Base-by-base conservation (phyloP, 73 alveolate genomes). In the Paramecium caudatum region DNA sequence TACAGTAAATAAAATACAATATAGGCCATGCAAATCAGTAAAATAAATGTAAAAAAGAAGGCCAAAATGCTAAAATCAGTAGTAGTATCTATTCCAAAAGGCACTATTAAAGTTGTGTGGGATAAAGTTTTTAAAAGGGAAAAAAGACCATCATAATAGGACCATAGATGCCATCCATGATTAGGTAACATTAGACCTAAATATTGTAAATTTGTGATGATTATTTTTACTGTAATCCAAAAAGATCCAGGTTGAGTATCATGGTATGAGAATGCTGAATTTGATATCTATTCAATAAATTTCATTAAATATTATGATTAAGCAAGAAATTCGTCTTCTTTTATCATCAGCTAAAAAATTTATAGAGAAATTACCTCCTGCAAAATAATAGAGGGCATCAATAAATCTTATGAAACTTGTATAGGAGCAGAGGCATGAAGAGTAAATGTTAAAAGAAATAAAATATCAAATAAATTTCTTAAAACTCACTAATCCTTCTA, bases 401-500 rank as follows among this genome's bases (percentile, higher is more conserved):
- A 7, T 49, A 15, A 49, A 49, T 27, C 46, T 55, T 10, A 55
- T 55, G 80, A 55, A 23, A 19, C 23, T 55, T 0, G 80, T 55
- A 23, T 55, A 19, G 7, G 80, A 55, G n/a, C 25, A 17, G 23
- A 55, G 30, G 30, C 45, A 37, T 23, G 45, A 55, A 27, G 80
- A 19, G 13, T 23, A 82, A 82, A n/a, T 25, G 13, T 9, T 48
- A 7, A 82, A 82, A 82, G 91, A 47, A 15, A 61, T 82, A 16
- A 4, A 82, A n/a, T 82, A 82, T 10, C 36, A 82, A 21, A 82
- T 82, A 5, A 82, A 47, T 65, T 82, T 82, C 32, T 55, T 47
- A 19, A 82, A 82, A 27, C 30, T 82, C 46, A 65, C 82, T 13
- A 48, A 82, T 82, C 91, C 82, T 0, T 27, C 23, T 21, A 9